Percentiles rank a stretch among this genome's conserved stretches.
These are phyloP conservation scores for Ophiostoma pallidulum DNA, from an alignment of 2,329 filamentous ascomycete species.

Conservation along the genomic window DNA sequence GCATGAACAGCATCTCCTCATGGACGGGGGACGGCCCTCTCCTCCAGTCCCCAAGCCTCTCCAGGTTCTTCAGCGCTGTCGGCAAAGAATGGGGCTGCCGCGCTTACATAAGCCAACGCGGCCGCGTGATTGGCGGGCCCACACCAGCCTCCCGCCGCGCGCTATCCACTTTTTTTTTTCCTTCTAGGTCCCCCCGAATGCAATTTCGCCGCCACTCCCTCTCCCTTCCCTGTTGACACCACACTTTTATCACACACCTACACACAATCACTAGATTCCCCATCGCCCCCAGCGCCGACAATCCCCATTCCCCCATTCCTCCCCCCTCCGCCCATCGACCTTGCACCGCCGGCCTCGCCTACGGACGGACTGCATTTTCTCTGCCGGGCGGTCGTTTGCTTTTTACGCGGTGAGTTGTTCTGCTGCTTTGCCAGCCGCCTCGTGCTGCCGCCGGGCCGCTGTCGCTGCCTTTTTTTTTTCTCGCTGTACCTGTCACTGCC, in stretches of 20 bases:
- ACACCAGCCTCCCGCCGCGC: not conserved
- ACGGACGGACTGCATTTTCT: not conserved
- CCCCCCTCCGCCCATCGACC: not conserved
- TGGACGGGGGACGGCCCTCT: too few relatives aligned
- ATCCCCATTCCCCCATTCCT: slow-evolving; percentile 5
- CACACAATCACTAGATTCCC: slow-evolving; percentile 12
- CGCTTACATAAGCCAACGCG: not conserved
- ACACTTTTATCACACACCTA: slow-evolving; percentile 15
- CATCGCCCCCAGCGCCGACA: slow-evolving; percentile 10
- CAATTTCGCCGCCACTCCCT: slow-evolving; percentile 10
- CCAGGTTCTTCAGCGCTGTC: slow-evolving; percentile 2
- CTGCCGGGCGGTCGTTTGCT: not conserved
- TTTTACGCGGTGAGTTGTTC: slow-evolving; percentile 4
- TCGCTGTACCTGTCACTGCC: slow-evolving; percentile 3
- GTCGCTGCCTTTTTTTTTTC: not conserved
- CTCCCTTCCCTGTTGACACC: slow-evolving; percentile 12
- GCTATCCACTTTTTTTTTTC: slow-evolving; percentile 8
- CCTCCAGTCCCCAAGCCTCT: too few relatives aligned
- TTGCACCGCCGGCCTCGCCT: not conserved
- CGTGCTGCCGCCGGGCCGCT: not conserved
- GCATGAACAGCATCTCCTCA: too few relatives aligned
- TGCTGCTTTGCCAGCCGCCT: not conserved
- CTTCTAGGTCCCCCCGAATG: slow-evolving; percentile 6
- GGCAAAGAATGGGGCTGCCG: too few relatives aligned
- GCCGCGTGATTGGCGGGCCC: not conserved